phyloP scores from a whole-genome alignment of 2,329 filamentous ascomycete genomes.

The Lasiodiplodia hormozganensis region DNA sequence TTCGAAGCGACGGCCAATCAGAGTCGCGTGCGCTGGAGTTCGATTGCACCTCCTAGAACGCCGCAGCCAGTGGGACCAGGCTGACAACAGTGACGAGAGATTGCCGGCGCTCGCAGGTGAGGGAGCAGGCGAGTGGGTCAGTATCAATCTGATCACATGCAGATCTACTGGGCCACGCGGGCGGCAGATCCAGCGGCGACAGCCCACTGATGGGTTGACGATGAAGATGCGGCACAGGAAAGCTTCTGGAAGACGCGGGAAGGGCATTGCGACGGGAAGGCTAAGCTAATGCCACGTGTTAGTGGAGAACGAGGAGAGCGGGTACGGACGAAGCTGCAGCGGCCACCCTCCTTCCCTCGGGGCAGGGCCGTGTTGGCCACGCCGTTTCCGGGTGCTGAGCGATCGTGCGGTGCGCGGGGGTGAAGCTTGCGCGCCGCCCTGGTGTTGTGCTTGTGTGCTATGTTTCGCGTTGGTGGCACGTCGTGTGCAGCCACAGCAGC shows the following conservation, averaged over 20 bases:
- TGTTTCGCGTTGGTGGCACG: constrained; percentile 14
- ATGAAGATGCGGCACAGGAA: constrained; percentile 3
- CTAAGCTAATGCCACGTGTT: constrained; percentile 20
- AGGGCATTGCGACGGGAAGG: constrained; percentile 20
- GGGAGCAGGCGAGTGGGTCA: neutral
- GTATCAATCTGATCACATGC: constrained; percentile 9
- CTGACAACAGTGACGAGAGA: neutral
- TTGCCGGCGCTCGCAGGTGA: neutral
- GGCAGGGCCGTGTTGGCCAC: neutral
- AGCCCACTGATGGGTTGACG: neutral
- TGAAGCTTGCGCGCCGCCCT: constrained; percentile 13
- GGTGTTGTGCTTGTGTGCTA: constrained; percentile 4
- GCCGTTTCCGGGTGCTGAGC: constrained; percentile 2
- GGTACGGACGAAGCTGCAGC: constrained; percentile 13
- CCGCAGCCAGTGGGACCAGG: neutral
- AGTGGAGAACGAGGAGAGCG: constrained; percentile 18
- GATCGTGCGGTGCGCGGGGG: constrained; percentile 9
- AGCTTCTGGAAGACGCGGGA: constrained; percentile 27
- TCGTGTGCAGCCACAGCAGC: neutral
- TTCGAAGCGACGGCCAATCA: constrained; percentile 16
- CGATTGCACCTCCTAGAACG: neutral
- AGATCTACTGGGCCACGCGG: constrained; percentile 5
- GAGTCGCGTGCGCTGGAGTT: neutral
- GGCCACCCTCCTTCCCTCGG: constrained; percentile 3
- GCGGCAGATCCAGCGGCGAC: constrained; percentile 17